Base-by-base conservation (phyloP, 2,329 filamentous ascomycete species). In the Thielaviopsis euricoi region DNA sequence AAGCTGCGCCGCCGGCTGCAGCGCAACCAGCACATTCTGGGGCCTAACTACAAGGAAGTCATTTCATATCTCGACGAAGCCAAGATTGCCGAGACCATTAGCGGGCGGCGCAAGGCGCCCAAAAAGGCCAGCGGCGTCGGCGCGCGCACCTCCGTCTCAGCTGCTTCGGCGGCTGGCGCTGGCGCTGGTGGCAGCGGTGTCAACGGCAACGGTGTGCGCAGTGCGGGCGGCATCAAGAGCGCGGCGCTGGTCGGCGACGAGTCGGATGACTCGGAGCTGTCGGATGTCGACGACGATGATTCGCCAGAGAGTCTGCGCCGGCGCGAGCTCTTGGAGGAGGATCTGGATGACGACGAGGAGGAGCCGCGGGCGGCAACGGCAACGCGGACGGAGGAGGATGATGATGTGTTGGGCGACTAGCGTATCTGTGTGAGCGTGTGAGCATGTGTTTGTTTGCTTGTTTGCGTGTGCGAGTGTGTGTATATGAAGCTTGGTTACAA, bases 31-130 rank as follows among this genome's bases (percentile, higher is more conserved):
- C 74, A 73, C n/a, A 83, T 81, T 66, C 77, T 98, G 2, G 93
- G 93, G 2, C 74, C 80, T 52, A 96, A 93, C 67, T 94, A 87
- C 75, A 87, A 85, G 66, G 89, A 93, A 64, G 82, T 96, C 6
- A 74, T 95, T 4, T 80, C 81, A 9, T 93, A 85, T 68, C 74
- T 97, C 3, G 89, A 95, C 65, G 80, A 85, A 59, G 75, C 77
- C 53, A 82, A 83, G 65, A 69, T 79, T 50, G 75, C 70, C 12
- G 58, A 63, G 12, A 55, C 56, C n/a, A 71, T 67, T 57, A 74
- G 72, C 65, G 66, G 70, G 48, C 72, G 69, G 61, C 66, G 61
- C 25, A 61, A 50, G 51, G 57, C 59, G 22, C 54, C 58, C 51
- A 63, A 66, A 62, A 67, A 67, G 58, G 66, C 65, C 22, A 57